These are phyloP conservation scores for Botrytis pseudocinerea DNA, from an alignment of 2,329 filamentous ascomycete species.

Conservation along the genomic window DNA sequence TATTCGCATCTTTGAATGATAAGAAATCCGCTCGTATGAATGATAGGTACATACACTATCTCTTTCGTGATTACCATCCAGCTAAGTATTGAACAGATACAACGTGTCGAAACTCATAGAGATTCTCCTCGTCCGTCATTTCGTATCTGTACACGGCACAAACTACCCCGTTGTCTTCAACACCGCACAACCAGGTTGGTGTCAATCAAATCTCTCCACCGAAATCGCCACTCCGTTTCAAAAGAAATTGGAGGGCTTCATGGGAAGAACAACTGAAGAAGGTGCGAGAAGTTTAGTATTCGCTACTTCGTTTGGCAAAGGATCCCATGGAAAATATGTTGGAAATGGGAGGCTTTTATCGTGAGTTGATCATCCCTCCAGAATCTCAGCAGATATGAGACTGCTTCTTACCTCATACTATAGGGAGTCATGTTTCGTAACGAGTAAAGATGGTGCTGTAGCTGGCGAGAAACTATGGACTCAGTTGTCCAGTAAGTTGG, in stretches of 20 bases:
- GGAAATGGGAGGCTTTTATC: slow-evolving; percentile 36
- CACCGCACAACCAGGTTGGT: neutral
- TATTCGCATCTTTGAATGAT: neutral
- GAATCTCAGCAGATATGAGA: neutral
- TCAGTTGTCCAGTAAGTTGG: slow-evolving; percentile 46
- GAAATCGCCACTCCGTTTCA: slow-evolving; percentile 27
- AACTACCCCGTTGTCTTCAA: neutral
- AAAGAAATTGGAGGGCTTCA: neutral
- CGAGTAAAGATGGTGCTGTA: slow-evolving; percentile 43
- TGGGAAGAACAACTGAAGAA: slow-evolving; percentile 48
- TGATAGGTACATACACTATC: neutral
- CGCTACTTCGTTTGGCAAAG: slow-evolving; percentile 44
- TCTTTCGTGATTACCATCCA: fast-evolving
- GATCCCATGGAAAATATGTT: slow-evolving; percentile 51
- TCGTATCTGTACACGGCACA: neutral
- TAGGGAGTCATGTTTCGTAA: slow-evolving; percentile 40
- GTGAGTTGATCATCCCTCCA: neutral
- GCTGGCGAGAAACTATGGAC: slow-evolving; percentile 47
- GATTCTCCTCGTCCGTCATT: neutral
- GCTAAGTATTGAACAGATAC: neutral
- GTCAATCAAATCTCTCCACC: neutral
- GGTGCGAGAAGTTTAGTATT: slow-evolving; percentile 47
- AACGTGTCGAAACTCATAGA: neutral
- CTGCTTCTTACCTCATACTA: fast-evolving
- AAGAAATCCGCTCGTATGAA: neutral